Evolutionary conservation across 305 asterid species (phyloP).

Genomic region (Stenogyne calaminthoides): DNA sequence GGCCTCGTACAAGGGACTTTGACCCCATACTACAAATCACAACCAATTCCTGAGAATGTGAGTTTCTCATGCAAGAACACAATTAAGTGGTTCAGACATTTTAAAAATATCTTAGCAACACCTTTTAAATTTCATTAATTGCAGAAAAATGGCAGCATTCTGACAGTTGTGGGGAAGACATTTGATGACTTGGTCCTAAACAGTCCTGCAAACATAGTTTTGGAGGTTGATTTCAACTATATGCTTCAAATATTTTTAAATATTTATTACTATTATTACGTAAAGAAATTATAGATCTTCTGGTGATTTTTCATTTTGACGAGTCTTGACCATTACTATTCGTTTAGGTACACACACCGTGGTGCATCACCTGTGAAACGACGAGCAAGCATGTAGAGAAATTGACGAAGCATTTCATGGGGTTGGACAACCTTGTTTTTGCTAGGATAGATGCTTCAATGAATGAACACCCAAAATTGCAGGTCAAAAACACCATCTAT

Average conservation of each 20-base stretch:
- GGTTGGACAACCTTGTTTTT: constrained; percentile 71
- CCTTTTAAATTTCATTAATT: constrained; percentile 23
- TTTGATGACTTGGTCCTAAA: constrained; percentile 71
- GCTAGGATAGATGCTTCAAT: constrained; percentile 86
- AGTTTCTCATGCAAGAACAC: constrained; percentile 37
- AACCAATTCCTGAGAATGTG: constrained; percentile 76
- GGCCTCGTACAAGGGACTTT: constrained; percentile 57
- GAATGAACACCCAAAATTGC: constrained; percentile 82
- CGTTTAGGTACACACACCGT: constrained; percentile 81
- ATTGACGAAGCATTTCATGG: constrained; percentile 93
- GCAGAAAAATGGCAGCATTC: constrained; percentile 71
- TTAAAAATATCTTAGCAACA: neutral
- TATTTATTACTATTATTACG: neutral
- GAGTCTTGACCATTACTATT: constrained; percentile 12
- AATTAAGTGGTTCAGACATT: neutral
- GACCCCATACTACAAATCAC: constrained; percentile 76
- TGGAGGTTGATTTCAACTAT: constrained; percentile 63
- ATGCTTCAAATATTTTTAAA: neutral
- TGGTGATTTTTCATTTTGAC: neutral
- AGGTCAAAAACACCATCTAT: constrained; percentile 37
- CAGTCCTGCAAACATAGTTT: constrained; percentile 58
- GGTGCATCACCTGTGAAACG: constrained; percentile 92
- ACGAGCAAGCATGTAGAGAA: constrained; percentile 89
- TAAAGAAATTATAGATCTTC: neutral
- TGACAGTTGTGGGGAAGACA: constrained; percentile 82